Base-by-base conservation (phyloP, 768 basidiomycete species). In the Boletus rubropictus region DNA sequence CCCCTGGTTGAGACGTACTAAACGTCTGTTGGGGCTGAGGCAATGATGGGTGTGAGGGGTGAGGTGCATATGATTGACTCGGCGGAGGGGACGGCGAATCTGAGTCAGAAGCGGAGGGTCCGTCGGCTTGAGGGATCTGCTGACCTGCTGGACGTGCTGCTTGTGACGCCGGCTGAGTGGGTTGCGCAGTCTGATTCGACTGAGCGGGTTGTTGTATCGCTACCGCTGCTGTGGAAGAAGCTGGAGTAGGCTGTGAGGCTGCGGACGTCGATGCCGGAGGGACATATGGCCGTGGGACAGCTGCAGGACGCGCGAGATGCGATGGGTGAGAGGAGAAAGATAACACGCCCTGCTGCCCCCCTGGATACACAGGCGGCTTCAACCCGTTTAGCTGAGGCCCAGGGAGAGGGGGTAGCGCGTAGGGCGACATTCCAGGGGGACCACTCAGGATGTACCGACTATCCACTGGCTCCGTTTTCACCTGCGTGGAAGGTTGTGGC, bases 401-500 rank as follows among this genome's bases (percentile, higher is more conserved):
- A 22, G 85, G 76, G 4, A 87, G 69, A 18, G 77, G 58, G 20
- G 87, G 81, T 7, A 87, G 61, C 5, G 77, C 65, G 52, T 86
- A 84, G 11, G 71, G 56, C 37, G 74, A 53, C 55, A 69, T 65
- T 22, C 70, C 69, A 8, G 66, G 67, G 2, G 68, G 72, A 14
- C 58, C 65, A 48, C 60, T 72, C 33, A 88, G 67, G 58, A 86
- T 79, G 61, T 81, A 89, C 25, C 86, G 76, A 36, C 60, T 74
- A 45, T 89, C 88, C 27, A 82, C 60, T 0, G 86, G 86, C 57
- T 91, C 89, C 7, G 85, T 55, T 62, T 91, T 91, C 36, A 91
- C 78, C 34, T 76, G 70, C 1, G 78, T 63, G 33, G 76, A 69
- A 39, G 48, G 55, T 15, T 50, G 58, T 29, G 56, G 60, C 15